A percentile compares a stretch with the other conserved stretches of the same genome.
Conservation (phyloP, 2,329 filamentous ascomycete genomes). For the Epichloe elymi region DNA sequence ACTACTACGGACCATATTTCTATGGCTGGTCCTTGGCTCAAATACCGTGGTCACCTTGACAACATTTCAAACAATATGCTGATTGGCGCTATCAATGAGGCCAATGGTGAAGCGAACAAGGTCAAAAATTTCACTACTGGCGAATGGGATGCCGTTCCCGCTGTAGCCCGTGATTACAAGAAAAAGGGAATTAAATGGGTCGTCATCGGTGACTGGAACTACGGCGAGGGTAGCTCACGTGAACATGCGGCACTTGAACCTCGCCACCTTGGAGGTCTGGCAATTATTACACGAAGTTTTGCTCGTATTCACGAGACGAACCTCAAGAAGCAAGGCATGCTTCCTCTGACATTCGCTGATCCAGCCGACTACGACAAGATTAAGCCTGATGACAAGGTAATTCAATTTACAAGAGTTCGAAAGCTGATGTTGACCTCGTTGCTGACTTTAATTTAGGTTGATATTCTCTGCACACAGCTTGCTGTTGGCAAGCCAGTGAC, state of each 20-base stretch:
- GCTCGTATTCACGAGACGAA: constrained; percentile 99
- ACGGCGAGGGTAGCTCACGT: constrained; percentile 93
- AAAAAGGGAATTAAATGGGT: constrained; percentile 92
- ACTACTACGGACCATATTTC: constrained; percentile 96
- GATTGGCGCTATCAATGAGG: constrained; percentile 91
- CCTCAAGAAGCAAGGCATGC: constrained; percentile 99
- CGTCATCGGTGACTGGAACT: constrained; percentile 98
- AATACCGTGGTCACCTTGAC: constrained; percentile 97
- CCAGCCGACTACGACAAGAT: constrained; percentile 98
- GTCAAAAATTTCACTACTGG: constrained; percentile 80
- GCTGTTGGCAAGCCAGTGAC: constrained; percentile 88
- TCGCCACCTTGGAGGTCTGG: constrained; percentile 89
- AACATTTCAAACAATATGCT: constrained; percentile 99
- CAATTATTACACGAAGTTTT: constrained; percentile 90
- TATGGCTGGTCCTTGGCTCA: constrained; percentile 93
- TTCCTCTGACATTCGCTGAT: constrained; percentile 88
- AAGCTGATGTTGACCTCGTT: not conserved
- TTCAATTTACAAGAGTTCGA: constrained; percentile 7
- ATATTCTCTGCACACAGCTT: constrained; percentile 78
- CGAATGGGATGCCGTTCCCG: constrained; percentile 78
- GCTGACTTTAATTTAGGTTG: constrained; percentile 38
- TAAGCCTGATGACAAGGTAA: constrained; percentile 71
- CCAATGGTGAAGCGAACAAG: constrained; percentile 96
- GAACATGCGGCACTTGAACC: constrained; percentile 98
- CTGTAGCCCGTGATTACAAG: constrained; percentile 97